A percentile compares a stretch with the other conserved stretches of the same genome.
Evolutionary conservation across 2,329 filamentous ascomycete genomes (phyloP).

Genomic region (Exophiala sp.): DNA sequence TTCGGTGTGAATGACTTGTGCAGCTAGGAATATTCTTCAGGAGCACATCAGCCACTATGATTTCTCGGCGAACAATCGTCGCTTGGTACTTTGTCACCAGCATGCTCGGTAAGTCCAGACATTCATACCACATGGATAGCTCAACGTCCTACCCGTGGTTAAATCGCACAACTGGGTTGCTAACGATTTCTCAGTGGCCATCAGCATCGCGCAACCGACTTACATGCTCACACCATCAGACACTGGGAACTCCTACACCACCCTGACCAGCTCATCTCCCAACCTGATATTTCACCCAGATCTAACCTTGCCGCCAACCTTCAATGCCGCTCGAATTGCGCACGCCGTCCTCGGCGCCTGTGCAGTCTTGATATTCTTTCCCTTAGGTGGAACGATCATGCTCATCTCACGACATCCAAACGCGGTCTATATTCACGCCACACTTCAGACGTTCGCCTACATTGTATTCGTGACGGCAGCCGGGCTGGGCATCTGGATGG

Average conservation of each 20-base stretch:
- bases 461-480: slow-evolving; percentile 28
- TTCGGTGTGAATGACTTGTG: background rate
- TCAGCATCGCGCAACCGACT: too few relatives aligned
- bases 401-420: slow-evolving; percentile 25
- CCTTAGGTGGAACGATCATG: slow-evolving; percentile 30
- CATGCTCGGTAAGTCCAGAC: background rate
- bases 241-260: background rate
- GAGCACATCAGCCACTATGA: background rate
- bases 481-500: slow-evolving; percentile 32
- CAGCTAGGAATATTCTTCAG: background rate
- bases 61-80: background rate
- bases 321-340: slow-evolving; percentile 18
- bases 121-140: background rate
- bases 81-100: background rate
- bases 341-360: slow-evolving; percentile 28
- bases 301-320: slow-evolving; percentile 6
- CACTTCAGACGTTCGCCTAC: slow-evolving; percentile 26
- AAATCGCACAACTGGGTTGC: background rate
- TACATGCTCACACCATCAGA: too few relatives aligned
- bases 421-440: slow-evolving; percentile 28
- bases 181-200: background rate
- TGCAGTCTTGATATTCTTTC: slow-evolving; percentile 31
- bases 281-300: background rate
- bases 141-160: background rate
- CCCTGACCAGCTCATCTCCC: background rate